Base-by-base conservation (phyloP, 1,139 yeast genomes). In the Magnusiomyces ingens region DNA sequence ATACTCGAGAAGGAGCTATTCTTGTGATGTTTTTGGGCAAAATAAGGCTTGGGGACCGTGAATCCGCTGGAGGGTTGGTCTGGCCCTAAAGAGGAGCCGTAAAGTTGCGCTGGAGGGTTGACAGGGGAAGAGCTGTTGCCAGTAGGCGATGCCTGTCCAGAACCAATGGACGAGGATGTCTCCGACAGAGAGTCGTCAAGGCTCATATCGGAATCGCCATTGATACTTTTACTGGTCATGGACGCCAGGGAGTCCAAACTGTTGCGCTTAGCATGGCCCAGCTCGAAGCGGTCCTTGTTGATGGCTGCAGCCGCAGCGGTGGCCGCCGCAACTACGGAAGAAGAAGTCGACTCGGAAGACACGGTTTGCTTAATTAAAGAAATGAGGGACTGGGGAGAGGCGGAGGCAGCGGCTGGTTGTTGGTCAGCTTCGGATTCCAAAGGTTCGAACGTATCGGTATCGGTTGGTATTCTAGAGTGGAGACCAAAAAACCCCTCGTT, bases 401-500 rank as follows among this genome's bases (percentile, higher is more conserved):
- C 11, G 46, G 6, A 5, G 11, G 19, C 37, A 18, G 8, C 45
- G 32, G 17, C 15, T n/a, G 19, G 10, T 15, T 15, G 2, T 32
- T 26, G 37, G 8, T 29, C 38, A 12, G 21, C 48, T 35, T 13
- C 40, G 13, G 13, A 12, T 32, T 37, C 41, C 15, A 37, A 6
- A 37, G 18, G 18, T 12, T 37, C 41, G 10, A n/a, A n/a, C 21
- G n/a, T 37, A 26, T 45, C 21, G 8, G 8, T 37, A 15, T 26
- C 29, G 4, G 42, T 18, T 8, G 49, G 32, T 41, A 56, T 52
- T 37, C 54, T 53, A 26, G 62, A 57, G 52, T 65, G 68, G n/a
- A 64, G 50, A 6, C 68, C 68, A 56, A 65, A 61, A 42, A 58
- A 65, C 2, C 67, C 67, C 37, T 58, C 62, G 42, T 57, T 60